Base-by-base conservation (phyloP, 176 grass and related monocot species). In the Oryza nivara region DNA sequence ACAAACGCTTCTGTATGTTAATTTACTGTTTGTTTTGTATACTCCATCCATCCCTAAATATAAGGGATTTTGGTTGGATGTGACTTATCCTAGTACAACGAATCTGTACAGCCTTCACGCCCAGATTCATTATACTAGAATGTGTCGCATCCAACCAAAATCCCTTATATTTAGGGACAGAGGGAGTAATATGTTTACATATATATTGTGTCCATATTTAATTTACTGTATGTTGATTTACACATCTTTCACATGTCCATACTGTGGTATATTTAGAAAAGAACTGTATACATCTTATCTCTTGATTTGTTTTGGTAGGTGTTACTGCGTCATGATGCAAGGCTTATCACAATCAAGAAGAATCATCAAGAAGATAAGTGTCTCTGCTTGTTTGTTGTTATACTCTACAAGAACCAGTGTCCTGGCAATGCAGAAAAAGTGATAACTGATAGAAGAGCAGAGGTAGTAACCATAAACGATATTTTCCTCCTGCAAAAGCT, bases 401-500 rank as follows among this genome's bases (percentile, higher is more conserved):
- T 89, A n/a, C 85, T 84, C 68, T 84, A 76, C 73, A 88, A 83
- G 70, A 83, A 76, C n/a, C 80, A 90, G 11, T 83, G 68, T 26
- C 61, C 60, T 6, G 78, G 78, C 48, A 83, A 83, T 71, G 86
- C 74, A 76, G 48, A 78, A 73, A 94, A 84, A 45, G 28, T 68
- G 69, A 49, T 43, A 32, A 14, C 74, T 52, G 32, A 76, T 75
- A 86, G 36, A 89, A 72, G 19, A 83, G 70, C 76, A 1, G 78
- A 81, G 48, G 35, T 89, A 65, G 80, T 92, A 36, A 91, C 70
- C 49, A 88, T 95, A 79, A 72, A 83, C 8, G 70, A 93, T 38
- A 52, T 98, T 51, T 84, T 70, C 20, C 87, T 95, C 79, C 80
- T 98, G 78, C 95, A 95, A 75, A 90, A 82, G 66, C 67, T 92